Evolutionary conservation across 768 basidiomycete genomes (phyloP).

Genomic region (Ramaria rubella): DNA sequence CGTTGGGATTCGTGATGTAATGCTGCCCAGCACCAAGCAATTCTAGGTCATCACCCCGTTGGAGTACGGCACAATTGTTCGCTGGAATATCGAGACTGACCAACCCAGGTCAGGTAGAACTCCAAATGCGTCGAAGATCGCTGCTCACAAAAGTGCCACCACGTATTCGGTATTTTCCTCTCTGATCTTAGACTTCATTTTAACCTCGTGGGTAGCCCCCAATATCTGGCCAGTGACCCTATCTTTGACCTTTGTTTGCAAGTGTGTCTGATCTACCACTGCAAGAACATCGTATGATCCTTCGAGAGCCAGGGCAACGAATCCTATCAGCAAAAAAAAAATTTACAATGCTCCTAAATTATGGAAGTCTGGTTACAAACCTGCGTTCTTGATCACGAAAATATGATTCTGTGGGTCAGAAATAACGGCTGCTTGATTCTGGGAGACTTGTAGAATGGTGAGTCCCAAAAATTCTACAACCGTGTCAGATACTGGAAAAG

Average conservation of each 20-base stretch:
- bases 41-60: slow-evolving; percentile 73
- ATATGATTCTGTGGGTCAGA: slow-evolving; percentile 75
- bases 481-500: slow-evolving; percentile 61
- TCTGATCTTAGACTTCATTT: slow-evolving; percentile 56
- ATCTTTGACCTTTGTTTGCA: slow-evolving; percentile 54
- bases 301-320: slow-evolving; percentile 69
- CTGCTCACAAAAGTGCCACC: slow-evolving; percentile 68
- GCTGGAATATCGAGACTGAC: slow-evolving; percentile 74
- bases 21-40: slow-evolving; percentile 77
- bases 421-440: slow-evolving; percentile 73
- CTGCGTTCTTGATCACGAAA: slow-evolving; percentile 54
- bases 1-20: slow-evolving; percentile 77
- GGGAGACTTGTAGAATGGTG: slow-evolving; percentile 80
- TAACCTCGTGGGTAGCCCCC: slow-evolving; percentile 74
- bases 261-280: slow-evolving; percentile 79
- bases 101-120: not conserved
- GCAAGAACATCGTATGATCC: slow-evolving; percentile 75
- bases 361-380: too few species aligned
- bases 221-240: slow-evolving; percentile 52
- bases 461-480: slow-evolving; percentile 76
- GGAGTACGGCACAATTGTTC: slow-evolving; percentile 80
- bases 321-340: slow-evolving; percentile 46
- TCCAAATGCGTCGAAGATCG: not conserved
- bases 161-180: slow-evolving; percentile 55
- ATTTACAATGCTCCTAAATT: too few species aligned